A percentile compares a stretch with the other conserved stretches of the same genome.
Conservation (phyloP, 345 rosid species). For the Murraya paniculata region DNA sequence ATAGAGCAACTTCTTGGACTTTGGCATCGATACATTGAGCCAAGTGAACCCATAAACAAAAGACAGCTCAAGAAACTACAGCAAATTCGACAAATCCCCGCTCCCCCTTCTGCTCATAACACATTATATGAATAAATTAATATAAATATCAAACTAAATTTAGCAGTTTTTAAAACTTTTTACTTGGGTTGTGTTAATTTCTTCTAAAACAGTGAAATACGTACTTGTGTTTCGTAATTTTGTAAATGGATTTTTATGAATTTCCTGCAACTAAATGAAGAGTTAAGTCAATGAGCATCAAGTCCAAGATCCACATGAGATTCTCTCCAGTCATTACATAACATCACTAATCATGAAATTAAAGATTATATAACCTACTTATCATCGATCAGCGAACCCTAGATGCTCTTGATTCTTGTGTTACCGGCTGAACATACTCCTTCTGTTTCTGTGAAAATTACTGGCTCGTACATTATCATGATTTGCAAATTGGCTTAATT, state of each 20-base stretch:
- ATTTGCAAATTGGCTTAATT: too few relatives aligned
- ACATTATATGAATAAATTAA: background rate
- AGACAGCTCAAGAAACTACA: conserved; percentile 38
- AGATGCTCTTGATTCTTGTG: conserved; percentile 25
- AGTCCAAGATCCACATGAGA: conserved; percentile 32
- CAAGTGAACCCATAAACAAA: conserved; percentile 32
- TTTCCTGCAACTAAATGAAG: conserved; percentile 5
- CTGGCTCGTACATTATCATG: background rate
- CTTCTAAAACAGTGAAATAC: conserved; percentile 7
- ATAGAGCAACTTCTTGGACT: conserved; percentile 24
- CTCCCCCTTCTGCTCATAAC: background rate
- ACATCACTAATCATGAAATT: background rate
- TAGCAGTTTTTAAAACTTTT: too few relatives aligned
- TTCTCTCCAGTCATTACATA: conserved; percentile 3
- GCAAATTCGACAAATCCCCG: conserved; percentile 51
- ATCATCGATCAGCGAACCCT: conserved; percentile 15
- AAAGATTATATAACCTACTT: conserved; percentile 5
- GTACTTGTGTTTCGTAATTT: background rate
- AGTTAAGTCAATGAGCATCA: conserved; percentile 29
- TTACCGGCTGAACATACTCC: conserved; percentile 23
- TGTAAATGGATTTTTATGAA: conserved; percentile 9
- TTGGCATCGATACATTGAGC: conserved; percentile 30
- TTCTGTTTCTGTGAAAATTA: background rate
- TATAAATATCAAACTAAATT: background rate
- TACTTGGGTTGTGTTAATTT: background rate